phyloP scores from a whole-genome alignment of 2,329 filamentous ascomycete genomes.

The Colletotrichum godetiae region DNA sequence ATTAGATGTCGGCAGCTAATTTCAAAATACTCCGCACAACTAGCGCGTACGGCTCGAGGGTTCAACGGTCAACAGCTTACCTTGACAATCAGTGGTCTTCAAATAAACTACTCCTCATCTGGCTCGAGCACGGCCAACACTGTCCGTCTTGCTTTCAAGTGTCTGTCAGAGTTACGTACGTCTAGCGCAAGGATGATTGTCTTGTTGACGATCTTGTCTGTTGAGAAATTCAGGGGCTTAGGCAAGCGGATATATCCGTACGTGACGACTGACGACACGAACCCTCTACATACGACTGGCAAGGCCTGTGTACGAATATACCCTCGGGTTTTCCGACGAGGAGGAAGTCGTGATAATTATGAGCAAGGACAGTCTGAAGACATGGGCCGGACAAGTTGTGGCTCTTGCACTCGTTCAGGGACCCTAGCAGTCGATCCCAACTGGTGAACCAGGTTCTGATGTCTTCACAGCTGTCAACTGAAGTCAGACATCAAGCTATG shows the following conservation, averaged over 20 bases:
- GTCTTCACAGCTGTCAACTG: conserved; percentile 30
- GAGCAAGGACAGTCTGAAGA: neutral
- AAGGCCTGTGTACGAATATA: neutral
- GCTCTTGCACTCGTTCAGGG: neutral
- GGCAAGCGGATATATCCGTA: neutral
- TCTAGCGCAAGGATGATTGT: neutral
- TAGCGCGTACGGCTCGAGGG: neutral
- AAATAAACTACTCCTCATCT: neutral
- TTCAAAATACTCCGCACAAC: neutral
- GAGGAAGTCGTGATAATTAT: neutral
- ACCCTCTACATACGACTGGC: neutral
- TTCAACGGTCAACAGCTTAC: neutral
- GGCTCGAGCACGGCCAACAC: neutral
- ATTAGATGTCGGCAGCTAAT: neutral
- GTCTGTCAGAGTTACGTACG: neutral
- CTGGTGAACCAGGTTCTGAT: conserved; percentile 26
- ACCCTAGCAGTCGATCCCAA: conserved; percentile 31
- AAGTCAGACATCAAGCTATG: conserved; percentile 20
- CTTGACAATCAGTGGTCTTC: neutral
- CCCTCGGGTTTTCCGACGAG: neutral
- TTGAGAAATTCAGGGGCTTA: neutral
- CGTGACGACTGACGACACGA: neutral
- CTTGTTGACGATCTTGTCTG: neutral
- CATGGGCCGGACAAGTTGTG: neutral
- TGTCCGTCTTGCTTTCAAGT: neutral